Conservation (phyloP, 1,139 yeast genomes). For the Diutina scorzettiae region DNA sequence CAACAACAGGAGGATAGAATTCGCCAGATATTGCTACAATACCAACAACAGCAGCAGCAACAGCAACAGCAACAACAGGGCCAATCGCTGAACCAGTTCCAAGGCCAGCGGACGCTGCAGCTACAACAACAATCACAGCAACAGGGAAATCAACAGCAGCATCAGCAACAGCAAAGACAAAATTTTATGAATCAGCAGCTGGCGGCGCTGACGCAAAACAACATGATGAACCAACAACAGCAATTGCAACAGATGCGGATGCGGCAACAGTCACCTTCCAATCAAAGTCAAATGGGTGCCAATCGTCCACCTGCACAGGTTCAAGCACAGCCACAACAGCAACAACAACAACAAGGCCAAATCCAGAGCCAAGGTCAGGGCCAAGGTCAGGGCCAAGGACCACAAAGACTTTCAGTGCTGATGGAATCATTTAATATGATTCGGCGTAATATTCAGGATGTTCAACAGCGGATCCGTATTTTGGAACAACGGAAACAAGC, state of each 20-base stretch:
- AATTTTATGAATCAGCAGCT: background rate
- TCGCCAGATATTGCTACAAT: slow-evolving; percentile 1
- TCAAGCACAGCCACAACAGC: background rate
- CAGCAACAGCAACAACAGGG: background rate
- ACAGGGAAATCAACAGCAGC: background rate
- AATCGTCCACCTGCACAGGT: too few relatives aligned
- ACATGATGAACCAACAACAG: slow-evolving; percentile 1
- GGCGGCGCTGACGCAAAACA: background rate
- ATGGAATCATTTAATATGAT: slow-evolving; percentile 2
- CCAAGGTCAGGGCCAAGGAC: background rate
- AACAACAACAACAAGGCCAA: background rate
- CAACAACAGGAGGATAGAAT: background rate
- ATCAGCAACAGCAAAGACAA: background rate
- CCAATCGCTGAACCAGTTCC: background rate
- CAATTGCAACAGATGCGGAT: background rate
- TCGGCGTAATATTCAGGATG: slow-evolving; percentile 3
- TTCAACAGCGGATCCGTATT: background rate
- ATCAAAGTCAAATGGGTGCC: background rate
- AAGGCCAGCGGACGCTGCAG: background rate
- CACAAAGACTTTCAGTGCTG: background rate
- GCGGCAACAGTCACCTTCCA: background rate
- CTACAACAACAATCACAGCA: background rate
- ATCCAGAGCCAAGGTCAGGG: background rate
- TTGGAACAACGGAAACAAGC: slow-evolving; percentile 5
- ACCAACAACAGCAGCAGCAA: slow-evolving; percentile 3